phyloP scores from a whole-genome alignment of 805 yeast species.

The Monosporozyma siamensis region DNA sequence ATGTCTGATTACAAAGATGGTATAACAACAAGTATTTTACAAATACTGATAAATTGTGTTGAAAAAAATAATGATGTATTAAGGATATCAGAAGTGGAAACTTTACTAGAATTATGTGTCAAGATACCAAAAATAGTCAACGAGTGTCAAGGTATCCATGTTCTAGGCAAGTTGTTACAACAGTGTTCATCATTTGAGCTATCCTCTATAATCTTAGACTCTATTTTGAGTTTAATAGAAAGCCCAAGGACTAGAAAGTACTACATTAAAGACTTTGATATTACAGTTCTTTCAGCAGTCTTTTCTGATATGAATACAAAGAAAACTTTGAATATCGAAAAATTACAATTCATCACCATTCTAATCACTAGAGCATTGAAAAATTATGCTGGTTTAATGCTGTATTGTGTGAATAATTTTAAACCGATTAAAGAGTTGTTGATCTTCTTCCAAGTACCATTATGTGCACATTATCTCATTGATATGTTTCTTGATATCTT shows the following conservation, averaged over 20 bases:
- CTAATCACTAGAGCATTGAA: slow-evolving; percentile 55
- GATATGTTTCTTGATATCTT: slow-evolving; percentile 66
- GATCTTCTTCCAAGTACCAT: slow-evolving; percentile 50
- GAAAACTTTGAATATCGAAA: slow-evolving; percentile 41
- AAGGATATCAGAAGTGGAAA: slow-evolving; percentile 44
- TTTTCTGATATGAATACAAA: slow-evolving; percentile 54
- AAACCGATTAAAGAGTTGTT: slow-evolving; percentile 49
- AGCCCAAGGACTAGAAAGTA: slow-evolving; percentile 23
- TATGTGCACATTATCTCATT: slow-evolving; percentile 51
- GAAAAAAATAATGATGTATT: slow-evolving; percentile 48
- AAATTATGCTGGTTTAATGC: slow-evolving; percentile 67
- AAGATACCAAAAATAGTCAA: slow-evolving; percentile 36
- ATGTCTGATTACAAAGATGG: slow-evolving; percentile 50
- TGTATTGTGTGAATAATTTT: slow-evolving; percentile 49
- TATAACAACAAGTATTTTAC: slow-evolving; percentile 55
- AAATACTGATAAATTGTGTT: slow-evolving; percentile 55
- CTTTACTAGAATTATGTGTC: slow-evolving; percentile 46
- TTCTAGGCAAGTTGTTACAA: slow-evolving; percentile 28
- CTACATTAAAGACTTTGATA: slow-evolving; percentile 48
- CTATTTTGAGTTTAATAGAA: slow-evolving; percentile 24
- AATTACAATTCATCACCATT: slow-evolving; percentile 50
- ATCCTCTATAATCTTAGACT: slow-evolving; percentile 21
- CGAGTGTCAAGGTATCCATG: slow-evolving; percentile 39
- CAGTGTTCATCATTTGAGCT: slow-evolving; percentile 21
- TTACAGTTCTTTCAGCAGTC: slow-evolving; percentile 55